Evolutionary conservation across 169 alveolate species (phyloP), one percentile per base, ranked within the genome.

Genomic region (Plasmodium inui): DNA sequence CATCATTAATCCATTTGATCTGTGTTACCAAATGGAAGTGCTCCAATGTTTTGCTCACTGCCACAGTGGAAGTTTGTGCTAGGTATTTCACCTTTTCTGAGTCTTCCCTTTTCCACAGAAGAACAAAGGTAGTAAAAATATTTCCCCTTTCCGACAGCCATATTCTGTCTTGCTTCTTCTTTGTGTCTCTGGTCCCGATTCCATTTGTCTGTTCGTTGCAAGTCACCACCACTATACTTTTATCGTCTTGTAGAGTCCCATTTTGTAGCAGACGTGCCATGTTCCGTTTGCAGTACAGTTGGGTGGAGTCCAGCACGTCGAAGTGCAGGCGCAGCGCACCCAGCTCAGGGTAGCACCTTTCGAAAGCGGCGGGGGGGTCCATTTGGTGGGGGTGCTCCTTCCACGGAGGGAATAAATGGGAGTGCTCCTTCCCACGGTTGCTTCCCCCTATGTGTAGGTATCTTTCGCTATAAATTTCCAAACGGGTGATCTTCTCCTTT

Each of bases 1-100:
- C 95, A 81, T 95, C 97, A 67, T 95, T 95, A n/a, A 93, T 79
- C 97, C 97, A 95, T 70, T 95, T 95, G 26, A 95, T 92, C 17
- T 89, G 89, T 6, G 96, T 61, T 19, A 57, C 22, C 32, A 94
- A 74, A n/a, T 94, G 88, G 46, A 95, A 88, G n/a, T 71, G 39
- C 71, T 84, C 95, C 74, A 95, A 81, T 2, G 94, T 92, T 28
- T 84, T 86, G 50, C 92, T 86, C 14, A 95, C 95, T 3, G 97
- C 96, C 17, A 90, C 95, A n/a, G 96, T 76, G 28, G 95, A 94
- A 9, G 95, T 91, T 53, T 92, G 96, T 9, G 96, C 80, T 53
- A 95, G 34, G 84, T 76, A 84, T 44, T 78, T 86, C 39, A 95
- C 93, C 55, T 86, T 86, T 41, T 72, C 57, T 78, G 74, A 2